Evolutionary conservation across 768 basidiomycete species (phyloP), one percentile per base, ranked within the genome.

Genomic region (Gloeophyllum trabeum): DNA sequence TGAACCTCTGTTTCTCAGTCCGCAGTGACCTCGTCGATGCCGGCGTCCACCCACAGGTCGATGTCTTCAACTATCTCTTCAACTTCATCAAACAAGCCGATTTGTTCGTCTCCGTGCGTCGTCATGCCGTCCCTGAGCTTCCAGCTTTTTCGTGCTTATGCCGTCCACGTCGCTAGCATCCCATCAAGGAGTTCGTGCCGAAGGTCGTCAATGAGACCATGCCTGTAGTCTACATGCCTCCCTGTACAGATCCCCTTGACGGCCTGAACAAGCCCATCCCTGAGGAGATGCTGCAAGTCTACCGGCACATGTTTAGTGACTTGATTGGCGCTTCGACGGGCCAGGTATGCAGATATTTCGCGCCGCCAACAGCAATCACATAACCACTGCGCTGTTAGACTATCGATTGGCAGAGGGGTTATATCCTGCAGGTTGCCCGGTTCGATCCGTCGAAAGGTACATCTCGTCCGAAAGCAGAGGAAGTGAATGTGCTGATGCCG

Each of bases 391-490:
- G 10, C 16, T 10, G 16, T 10, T 32, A 32, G 20, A 7, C 7
- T 6, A 7, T 37, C 7, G 36, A 37, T 21, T 37, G 36, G 36
- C 7, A 10, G 7, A 7, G 36, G 7, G 36, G 36, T 10, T 37
- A 37, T 19, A 37, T 37, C 20, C 12, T 37, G 12, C 36, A 37
- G 36, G 36, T 37, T 10, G 36, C 36, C 7, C 12, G 36, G 7
- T 37, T 37, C 20, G 36, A 37, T 19, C 36, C 36, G 7, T 37
- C 36, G 10, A 37, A 37, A 37, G 36, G 36, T 37, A 37, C 12
- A 12, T 32, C 7, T 21, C 20, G 20, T 21, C 20, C 10, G 10
- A 37, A 10, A 10, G 7, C 7, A 13, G 10, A 12, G 7, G 10
- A 10, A 37, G 7, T 10, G 7, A 7, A 13, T 10, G 13, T 10